Conservation (phyloP, 768 basidiomycete genomes). For the Mycena leptocephala region DNA sequence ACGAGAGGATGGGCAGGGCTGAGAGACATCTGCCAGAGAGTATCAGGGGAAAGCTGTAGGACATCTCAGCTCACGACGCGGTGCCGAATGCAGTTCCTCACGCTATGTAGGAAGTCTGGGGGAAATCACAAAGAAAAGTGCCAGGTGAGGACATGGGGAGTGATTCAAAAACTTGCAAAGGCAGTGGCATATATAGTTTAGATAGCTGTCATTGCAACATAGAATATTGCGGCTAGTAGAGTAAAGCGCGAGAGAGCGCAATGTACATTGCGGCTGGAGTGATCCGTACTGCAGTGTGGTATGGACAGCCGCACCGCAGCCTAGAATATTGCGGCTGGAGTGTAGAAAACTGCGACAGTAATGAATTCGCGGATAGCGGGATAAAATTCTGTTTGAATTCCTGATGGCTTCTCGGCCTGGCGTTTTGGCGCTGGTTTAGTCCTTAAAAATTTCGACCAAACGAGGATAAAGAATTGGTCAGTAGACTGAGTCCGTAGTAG, state of each 20-base stretch:
- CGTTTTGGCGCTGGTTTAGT: background rate
- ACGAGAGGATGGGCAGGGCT: background rate
- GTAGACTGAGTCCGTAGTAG: background rate
- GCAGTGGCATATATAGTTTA: background rate
- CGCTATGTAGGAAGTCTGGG: background rate
- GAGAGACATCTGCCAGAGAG: background rate
- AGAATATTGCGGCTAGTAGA: background rate
- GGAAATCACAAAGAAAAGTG: constrained; percentile 10
- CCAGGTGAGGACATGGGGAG: background rate
- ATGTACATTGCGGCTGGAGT: background rate
- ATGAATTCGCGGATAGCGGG: background rate
- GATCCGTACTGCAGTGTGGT: background rate
- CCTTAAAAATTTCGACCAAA: background rate
- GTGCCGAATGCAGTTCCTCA: background rate
- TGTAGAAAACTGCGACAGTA: background rate
- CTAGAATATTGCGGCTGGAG: background rate
- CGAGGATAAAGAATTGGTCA: background rate
- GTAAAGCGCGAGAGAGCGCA: background rate
- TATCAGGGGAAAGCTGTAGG: background rate
- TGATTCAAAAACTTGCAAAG: background rate
- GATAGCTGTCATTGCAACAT: background rate
- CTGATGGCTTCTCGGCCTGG: background rate
- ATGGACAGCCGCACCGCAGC: background rate
- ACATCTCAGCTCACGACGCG: background rate
- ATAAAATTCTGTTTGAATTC: background rate